Percentiles rank a stretch among this genome's conserved stretches.
phyloP scores from a whole-genome alignment of 1,284 basidiomycete species.

The Singerocomus inundabilis region DNA sequence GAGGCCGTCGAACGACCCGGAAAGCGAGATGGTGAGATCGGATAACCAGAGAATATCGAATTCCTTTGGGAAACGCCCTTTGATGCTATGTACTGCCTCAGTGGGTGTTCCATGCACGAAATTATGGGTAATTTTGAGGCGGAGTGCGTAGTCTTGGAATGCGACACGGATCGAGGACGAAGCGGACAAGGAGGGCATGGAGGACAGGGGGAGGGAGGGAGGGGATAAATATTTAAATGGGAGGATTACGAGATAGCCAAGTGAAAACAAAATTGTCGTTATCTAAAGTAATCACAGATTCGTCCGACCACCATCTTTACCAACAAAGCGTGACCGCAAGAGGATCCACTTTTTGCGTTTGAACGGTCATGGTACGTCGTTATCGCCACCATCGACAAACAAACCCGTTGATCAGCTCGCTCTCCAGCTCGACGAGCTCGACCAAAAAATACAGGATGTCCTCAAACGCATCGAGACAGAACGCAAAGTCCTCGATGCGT shows the following conservation, averaged over 20 bases:
- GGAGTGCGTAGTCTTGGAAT: constrained; percentile 32
- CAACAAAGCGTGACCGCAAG: constrained; percentile 16
- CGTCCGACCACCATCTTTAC: constrained; percentile 23
- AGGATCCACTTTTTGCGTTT: constrained; percentile 12
- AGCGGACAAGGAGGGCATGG: constrained; percentile 41
- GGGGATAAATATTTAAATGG: constrained; percentile 18
- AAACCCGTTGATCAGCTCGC: constrained; percentile 5
- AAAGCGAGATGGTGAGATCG: constrained; percentile 50
- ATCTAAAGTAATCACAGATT: constrained; percentile 34
- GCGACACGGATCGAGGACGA: constrained; percentile 34
- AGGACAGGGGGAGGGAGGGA: constrained; percentile 2
- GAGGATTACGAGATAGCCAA: constrained; percentile 32
- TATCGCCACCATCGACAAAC: constrained; percentile 11
- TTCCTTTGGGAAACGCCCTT: constrained; percentile 42
- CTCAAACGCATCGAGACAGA: constrained; percentile 89
- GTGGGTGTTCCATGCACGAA: constrained; percentile 41
- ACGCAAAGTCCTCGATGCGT: constrained; percentile 89
- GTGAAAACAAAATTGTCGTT: constrained; percentile 21
- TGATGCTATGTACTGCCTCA: constrained; percentile 30
- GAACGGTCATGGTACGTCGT: constrained; percentile 34
- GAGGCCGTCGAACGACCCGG: constrained; percentile 49
- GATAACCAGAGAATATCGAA: constrained; percentile 53
- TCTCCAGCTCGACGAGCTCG: constrained; percentile 51
- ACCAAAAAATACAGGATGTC: constrained; percentile 91
- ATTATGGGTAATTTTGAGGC: constrained; percentile 37